Evolutionary conservation across 116 monocot species (phyloP).

Genomic region (Papilionanthe hybrid): DNA sequence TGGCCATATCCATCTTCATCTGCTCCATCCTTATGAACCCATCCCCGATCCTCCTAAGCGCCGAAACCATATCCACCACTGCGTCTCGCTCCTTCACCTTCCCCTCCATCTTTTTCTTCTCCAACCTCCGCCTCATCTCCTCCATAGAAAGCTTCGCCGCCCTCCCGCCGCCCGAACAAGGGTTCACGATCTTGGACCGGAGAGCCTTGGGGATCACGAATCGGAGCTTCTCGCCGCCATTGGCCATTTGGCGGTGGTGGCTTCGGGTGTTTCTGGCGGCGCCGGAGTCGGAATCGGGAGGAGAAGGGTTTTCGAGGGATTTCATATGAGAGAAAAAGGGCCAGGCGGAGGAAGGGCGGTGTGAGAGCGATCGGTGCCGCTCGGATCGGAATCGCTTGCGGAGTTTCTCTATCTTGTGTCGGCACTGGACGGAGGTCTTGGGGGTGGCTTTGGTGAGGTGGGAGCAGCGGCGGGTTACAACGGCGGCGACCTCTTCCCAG

Average conservation of each 20-base stretch:
- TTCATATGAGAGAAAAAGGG: slow-evolving; percentile 53
- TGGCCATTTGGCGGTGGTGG: neutral
- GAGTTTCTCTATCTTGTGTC: slow-evolving; percentile 93
- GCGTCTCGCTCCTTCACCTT: slow-evolving; percentile 19
- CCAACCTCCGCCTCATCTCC: slow-evolving; percentile 36
- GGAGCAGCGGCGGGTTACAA: slow-evolving; percentile 40
- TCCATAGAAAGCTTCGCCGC: slow-evolving; percentile 12
- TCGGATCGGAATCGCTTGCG: slow-evolving; percentile 77
- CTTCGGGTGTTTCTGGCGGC: slow-evolving; percentile 13
- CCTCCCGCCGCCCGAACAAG: neutral
- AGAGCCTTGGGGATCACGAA: slow-evolving; percentile 74
- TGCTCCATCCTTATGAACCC: slow-evolving; percentile 68
- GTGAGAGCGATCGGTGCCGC: slow-evolving; percentile 21
- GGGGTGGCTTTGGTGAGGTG: slow-evolving; percentile 26
- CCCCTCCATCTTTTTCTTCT: slow-evolving; percentile 24
- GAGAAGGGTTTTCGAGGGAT: slow-evolving; percentile 37
- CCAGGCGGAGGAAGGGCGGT: slow-evolving; percentile 44
- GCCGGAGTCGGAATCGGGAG: neutral
- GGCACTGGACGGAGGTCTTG: slow-evolving; percentile 83
- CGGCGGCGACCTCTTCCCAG: slow-evolving; percentile 78
- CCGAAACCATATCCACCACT: slow-evolving; percentile 40
- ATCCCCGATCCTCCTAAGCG: slow-evolving; percentile 52
- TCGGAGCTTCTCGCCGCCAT: neutral
- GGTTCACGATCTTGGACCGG: slow-evolving; percentile 29
- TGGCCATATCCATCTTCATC: slow-evolving; percentile 83